Percentiles rank a stretch among this genome's conserved stretches.
Conservation (phyloP, 208 protist species). For the Leishmania lainsoni region DNA sequence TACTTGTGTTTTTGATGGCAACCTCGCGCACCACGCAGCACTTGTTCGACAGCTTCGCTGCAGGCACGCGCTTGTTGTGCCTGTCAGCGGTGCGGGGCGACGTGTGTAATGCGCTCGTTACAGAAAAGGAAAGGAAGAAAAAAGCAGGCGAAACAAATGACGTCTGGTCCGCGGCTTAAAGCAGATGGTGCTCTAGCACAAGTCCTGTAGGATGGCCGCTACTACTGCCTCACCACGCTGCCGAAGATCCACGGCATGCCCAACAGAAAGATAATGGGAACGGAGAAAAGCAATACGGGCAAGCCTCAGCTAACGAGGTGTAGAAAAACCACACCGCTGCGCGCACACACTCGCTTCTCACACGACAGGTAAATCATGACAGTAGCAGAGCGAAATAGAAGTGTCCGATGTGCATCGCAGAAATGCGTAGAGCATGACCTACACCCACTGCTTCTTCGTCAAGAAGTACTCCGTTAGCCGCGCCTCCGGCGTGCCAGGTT, state of each 20-base stretch:
- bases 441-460: constrained; percentile 30
- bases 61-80: neutral
- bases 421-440: neutral
- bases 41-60: neutral
- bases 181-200: neutral
- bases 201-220: neutral
- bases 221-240: neutral
- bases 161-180: neutral
- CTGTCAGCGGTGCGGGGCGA: neutral
- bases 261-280: neutral
- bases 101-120: neutral
- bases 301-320: neutral
- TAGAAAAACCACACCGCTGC: neutral
- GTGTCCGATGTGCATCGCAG: neutral
- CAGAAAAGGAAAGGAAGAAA: constrained; percentile 2
- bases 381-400: neutral
- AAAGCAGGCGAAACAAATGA: constrained; percentile 2
- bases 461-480: constrained; percentile 42
- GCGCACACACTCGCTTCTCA: neutral
- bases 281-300: neutral
- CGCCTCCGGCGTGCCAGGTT: constrained; percentile 32
- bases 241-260: neutral
- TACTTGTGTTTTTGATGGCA: neutral
- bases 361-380: neutral
- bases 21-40: neutral